phyloP scores from a whole-genome alignment of 495 filamentous ascomycete genomes.

The Penicillium soppii region DNA sequence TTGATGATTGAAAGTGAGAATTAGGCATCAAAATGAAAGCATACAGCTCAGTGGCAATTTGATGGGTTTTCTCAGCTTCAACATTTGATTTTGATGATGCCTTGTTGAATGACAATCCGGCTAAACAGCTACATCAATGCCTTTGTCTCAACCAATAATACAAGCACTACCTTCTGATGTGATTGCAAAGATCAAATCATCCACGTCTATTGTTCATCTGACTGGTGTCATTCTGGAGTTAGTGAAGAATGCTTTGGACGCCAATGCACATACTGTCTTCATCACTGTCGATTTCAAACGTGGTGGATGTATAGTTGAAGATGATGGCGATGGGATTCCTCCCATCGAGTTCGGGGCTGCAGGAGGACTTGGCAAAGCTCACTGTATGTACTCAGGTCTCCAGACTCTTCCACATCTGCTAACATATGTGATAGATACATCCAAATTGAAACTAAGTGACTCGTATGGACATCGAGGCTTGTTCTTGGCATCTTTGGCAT shows the following conservation, averaged over 20 bases:
- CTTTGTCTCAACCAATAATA: slow-evolving; percentile 47
- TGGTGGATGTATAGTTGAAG: slow-evolving; percentile 81
- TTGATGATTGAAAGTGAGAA: too few species aligned
- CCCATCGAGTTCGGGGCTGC: slow-evolving; percentile 66
- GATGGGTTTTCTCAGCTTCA: too few species aligned
- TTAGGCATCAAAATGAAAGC: too few species aligned
- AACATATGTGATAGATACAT: slow-evolving; percentile 62
- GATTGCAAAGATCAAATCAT: slow-evolving; percentile 84
- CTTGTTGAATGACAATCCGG: not conserved
- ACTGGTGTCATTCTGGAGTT: slow-evolving; percentile 72
- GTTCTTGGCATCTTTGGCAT: slow-evolving; percentile 75
- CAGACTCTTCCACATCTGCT: slow-evolving; percentile 12
- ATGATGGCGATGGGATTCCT: slow-evolving; percentile 79
- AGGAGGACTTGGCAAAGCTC: slow-evolving; percentile 72
- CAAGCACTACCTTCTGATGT: slow-evolving; percentile 71
- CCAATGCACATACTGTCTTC: slow-evolving; percentile 66
- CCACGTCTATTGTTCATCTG: slow-evolving; percentile 71
- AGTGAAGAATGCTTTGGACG: slow-evolving; percentile 86
- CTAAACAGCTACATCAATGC: slow-evolving; percentile 13
- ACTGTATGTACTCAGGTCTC: slow-evolving; percentile 53
- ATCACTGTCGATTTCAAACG: slow-evolving; percentile 72
- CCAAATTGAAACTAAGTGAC: slow-evolving; percentile 57
- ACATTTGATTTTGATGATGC: too few species aligned
- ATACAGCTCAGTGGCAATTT: too few species aligned
- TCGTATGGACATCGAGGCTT: slow-evolving; percentile 68